Base-by-base conservation (phyloP, 345 rosid genomes). In the Lepidium didymum region DNA sequence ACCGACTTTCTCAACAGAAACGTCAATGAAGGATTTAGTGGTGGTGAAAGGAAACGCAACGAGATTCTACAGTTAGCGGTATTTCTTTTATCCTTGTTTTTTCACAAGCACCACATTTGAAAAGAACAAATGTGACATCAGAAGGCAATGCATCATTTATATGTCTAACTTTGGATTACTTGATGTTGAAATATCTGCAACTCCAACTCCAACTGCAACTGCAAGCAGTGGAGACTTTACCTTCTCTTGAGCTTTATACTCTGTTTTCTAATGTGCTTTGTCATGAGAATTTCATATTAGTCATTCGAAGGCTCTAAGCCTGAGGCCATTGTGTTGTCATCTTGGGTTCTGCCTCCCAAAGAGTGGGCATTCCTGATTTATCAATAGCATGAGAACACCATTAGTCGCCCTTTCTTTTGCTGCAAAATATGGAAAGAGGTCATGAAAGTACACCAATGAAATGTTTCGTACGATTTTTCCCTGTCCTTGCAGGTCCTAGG, bases 21-120 rank as follows among this genome's bases (percentile, higher is more conserved):
- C 79, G 99, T 95, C 34, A 91, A 95, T 80, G 99, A 89, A 85
- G 99, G 99, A 23, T 94, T 94, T 70, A 94, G 99, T 63, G 97
- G 99, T 11, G 99, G 97, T 63, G 97, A 95, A 83, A 91, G 82
- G 79, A 95, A 95, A 72, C 96, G 93, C 64, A 95, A 95, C 29
- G 99, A 95, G 78, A 91, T 91, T 71, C 78, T 89, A 34, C 97
- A 95, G 72, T 96, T 95, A 34, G 96, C 96, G 84, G 97, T 91
- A 85, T 42, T 60, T 27, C 21, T 68, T 12, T 21, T 3, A 8
- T n/a, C 27, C 27, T 15, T 47, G 14, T 31, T 56, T 63, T 3
- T 43, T 62, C 31, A 59, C 38, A 57, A 41, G 29, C 31, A 57
- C 67, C 27, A 5, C 7, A 25, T 55, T 42, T 56, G 65, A 40